Evolutionary conservation across 148 eudicot species (phyloP).

Genomic region (Persicaria tinctoria): DNA sequence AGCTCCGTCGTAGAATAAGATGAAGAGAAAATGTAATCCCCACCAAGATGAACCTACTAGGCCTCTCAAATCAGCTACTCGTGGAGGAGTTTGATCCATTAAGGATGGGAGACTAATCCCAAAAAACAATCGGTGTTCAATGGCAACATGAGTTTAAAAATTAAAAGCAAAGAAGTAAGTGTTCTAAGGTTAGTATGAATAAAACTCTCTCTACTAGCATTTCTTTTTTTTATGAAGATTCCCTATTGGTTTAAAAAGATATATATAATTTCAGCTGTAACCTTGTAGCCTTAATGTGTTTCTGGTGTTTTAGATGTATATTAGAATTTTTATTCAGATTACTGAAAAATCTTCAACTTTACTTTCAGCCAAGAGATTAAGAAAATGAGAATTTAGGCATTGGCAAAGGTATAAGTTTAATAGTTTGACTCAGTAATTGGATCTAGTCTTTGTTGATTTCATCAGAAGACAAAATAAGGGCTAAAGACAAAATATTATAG

Average conservation of each 20-base stretch:
- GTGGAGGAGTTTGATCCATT: neutral
- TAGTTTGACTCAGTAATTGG: conserved; percentile 51
- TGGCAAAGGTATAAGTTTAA: conserved; percentile 23
- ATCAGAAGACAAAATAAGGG: conserved; percentile 52
- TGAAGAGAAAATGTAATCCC: neutral
- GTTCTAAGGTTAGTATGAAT: conserved; percentile 29
- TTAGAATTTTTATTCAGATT: too few species aligned
- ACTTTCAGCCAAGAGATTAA: neutral
- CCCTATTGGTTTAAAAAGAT: neutral
- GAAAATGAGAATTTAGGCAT: neutral
- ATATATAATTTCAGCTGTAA: neutral
- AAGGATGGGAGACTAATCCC: neutral
- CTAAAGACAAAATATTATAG: conserved; percentile 26
- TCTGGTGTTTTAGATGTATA: too few species aligned
- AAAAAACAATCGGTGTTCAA: conserved; percentile 17
- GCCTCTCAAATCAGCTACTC: neutral
- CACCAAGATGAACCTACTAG: neutral
- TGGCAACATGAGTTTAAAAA: conserved; percentile 65
- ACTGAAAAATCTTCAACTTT: too few species aligned
- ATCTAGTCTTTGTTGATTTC: conserved; percentile 60
- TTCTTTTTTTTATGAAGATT: neutral
- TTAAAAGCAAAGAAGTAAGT: conserved; percentile 38
- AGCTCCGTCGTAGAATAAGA: neutral
- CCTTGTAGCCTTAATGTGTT: too few species aligned
- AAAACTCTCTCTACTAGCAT: neutral